phyloP scores from a whole-genome alignment of 1,284 basidiomycete species.

The Trametes versicolor region DNA sequence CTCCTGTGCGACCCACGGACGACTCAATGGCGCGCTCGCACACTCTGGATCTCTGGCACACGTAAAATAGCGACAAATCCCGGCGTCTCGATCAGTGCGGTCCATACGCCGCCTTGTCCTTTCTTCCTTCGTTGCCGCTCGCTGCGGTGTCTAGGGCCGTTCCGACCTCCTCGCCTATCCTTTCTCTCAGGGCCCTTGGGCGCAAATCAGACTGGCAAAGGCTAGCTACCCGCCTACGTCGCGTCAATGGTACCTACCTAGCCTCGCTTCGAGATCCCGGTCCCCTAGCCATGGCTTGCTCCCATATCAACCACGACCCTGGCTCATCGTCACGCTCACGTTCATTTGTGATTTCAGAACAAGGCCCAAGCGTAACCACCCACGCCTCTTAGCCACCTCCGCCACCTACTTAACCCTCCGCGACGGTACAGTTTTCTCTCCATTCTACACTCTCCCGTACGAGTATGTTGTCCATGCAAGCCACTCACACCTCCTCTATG shows the following conservation, averaged over 20 bases:
- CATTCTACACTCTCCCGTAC: not conserved
- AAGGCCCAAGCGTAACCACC: slow-evolving; percentile 21
- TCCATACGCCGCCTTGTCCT: slow-evolving; percentile 2
- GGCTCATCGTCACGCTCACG: slow-evolving; percentile 6
- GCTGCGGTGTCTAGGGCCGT: not conserved
- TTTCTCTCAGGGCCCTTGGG: not conserved
- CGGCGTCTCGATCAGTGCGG: not conserved
- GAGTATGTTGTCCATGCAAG: slow-evolving; percentile 5
- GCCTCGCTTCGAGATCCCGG: not conserved
- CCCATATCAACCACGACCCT: slow-evolving; percentile 16
- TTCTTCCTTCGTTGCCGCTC: slow-evolving; percentile 7
- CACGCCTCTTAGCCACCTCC: slow-evolving; percentile 19
- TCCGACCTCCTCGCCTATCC: not conserved
- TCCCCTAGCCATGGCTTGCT: not conserved
- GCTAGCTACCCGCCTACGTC: not conserved
- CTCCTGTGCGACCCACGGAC: not conserved
- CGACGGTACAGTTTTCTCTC: slow-evolving; percentile 1
- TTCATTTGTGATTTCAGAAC: slow-evolving; percentile 14
- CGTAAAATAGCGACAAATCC: not conserved
- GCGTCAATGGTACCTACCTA: not conserved
- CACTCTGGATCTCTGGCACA: not conserved
- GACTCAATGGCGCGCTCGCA: not conserved
- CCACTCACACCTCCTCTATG: not conserved
- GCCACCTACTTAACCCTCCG: slow-evolving; percentile 5
- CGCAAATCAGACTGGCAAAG: not conserved